A percentile compares a stretch with the other conserved stretches of the same genome.
Conservation (phyloP, 495 filamentous ascomycete genomes). For the Paragyromitra xinjiangensis region DNA sequence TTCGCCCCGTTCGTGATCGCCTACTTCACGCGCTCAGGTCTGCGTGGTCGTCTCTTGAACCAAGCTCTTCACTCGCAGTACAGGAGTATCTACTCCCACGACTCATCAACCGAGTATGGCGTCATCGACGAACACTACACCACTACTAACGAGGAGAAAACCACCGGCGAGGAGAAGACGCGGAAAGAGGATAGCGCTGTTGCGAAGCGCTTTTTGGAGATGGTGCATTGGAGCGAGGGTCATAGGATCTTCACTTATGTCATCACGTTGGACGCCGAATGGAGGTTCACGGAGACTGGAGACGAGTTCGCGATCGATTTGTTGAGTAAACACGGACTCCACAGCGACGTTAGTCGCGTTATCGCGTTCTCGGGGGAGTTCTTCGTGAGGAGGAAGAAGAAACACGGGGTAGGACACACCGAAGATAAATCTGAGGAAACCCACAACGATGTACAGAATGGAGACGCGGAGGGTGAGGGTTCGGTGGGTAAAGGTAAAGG, state of each 20-base stretch:
- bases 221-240: constrained; percentile 84
- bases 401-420: neutral
- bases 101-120: constrained; percentile 75
- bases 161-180: neutral
- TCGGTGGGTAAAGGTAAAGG: constrained; percentile 19
- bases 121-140: constrained; percentile 57
- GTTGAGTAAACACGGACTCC: constrained; percentile 92
- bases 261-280: constrained; percentile 81
- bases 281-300: constrained; percentile 93
- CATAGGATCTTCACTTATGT: constrained; percentile 91
- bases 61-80: constrained; percentile 91
- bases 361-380: constrained; percentile 94
- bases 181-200: constrained; percentile 57
- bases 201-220: constrained; percentile 79
- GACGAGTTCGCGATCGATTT: constrained; percentile 94
- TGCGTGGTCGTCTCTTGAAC: constrained; percentile 80
- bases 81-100: constrained; percentile 84
- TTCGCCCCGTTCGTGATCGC: constrained; percentile 88
- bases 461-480: neutral
- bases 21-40: constrained; percentile 81
- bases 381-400: constrained; percentile 67
- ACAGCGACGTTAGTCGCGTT: constrained; percentile 87
- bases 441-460: neutral
- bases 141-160: neutral
- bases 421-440: neutral